Conservation (phyloP, 108 stramenopile genomes). For the Aurantiochytrium sp. region DNA sequence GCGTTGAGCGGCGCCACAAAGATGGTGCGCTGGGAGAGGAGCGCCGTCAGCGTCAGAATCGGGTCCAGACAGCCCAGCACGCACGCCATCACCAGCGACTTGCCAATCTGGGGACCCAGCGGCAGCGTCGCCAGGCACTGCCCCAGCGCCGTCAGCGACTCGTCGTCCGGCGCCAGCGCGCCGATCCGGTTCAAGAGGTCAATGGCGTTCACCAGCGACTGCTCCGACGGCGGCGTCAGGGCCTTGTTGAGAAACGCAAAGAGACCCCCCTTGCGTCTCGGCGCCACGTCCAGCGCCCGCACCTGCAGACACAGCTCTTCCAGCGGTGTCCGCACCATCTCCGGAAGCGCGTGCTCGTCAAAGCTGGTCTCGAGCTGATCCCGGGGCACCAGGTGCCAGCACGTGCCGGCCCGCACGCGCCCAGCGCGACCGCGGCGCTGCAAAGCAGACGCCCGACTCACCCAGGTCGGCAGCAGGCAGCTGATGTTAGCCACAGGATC, state of each 20-base stretch:
- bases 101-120: constrained; percentile 80
- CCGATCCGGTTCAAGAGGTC: constrained; percentile 62
- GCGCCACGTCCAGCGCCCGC: constrained; percentile 65
- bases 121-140: constrained; percentile 79
- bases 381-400: constrained; percentile 62
- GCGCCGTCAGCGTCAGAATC: constrained; percentile 74
- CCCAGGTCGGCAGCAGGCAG: constrained; percentile 74
- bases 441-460: constrained; percentile 73
- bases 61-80: constrained; percentile 78
- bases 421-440: constrained; percentile 89
- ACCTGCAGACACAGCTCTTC: constrained; percentile 83
- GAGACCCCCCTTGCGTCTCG: not conserved
- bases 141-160: constrained; percentile 75
- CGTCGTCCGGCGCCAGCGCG: constrained; percentile 61
- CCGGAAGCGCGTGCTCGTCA: constrained; percentile 70
- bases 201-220: constrained; percentile 61
- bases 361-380: constrained; percentile 59
- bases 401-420: constrained; percentile 74
- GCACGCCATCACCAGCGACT: constrained; percentile 73
- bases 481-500: constrained; percentile 47
- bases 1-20: constrained; percentile 67
- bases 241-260: constrained; percentile 62
- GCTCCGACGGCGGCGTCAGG: constrained; percentile 64
- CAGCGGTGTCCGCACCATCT: constrained; percentile 80
- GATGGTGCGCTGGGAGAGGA: constrained; percentile 68